Evolutionary conservation across 2,329 filamentous ascomycete species (phyloP).

Genomic region (Paramyrothecium sp.): DNA sequence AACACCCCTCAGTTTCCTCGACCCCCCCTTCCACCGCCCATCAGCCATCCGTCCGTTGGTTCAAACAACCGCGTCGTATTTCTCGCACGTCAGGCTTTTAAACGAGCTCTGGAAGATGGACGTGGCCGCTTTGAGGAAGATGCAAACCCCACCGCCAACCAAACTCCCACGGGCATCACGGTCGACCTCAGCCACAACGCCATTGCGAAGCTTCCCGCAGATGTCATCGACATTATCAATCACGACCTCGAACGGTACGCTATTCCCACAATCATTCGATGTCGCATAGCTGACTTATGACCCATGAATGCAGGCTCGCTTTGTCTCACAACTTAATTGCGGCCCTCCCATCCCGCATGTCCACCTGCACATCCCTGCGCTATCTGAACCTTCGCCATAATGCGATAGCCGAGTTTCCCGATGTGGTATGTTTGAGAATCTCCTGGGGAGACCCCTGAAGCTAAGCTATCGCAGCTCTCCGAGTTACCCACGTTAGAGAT

Average conservation of each 20-base stretch:
- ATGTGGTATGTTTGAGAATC: neutral
- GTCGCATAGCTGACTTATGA: neutral
- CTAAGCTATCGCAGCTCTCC: neutral
- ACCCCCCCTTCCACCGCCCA: neutral
- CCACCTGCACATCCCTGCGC: neutral
- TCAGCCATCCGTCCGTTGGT: no score
- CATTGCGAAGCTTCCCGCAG: neutral
- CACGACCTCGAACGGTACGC: neutral
- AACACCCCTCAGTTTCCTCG: neutral
- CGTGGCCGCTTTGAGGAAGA: neutral
- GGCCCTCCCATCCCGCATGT: neutral
- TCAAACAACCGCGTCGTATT: neutral
- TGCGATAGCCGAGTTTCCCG: neutral
- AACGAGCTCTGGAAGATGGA: neutral
- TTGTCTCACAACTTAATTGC: neutral
- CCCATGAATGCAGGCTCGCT: neutral
- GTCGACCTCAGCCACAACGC: neutral
- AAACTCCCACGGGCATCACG: neutral
- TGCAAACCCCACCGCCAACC: neutral
- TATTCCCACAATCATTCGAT: neutral
- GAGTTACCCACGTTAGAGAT: neutral
- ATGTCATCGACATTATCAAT: neutral
- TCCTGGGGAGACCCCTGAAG: neutral
- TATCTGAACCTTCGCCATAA: neutral
- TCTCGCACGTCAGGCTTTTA: neutral